A percentile compares a stretch with the other conserved stretches of the same genome.
phyloP scores from a whole-genome alignment of 2,329 filamentous ascomycete species.

The Fusarium secorum region DNA sequence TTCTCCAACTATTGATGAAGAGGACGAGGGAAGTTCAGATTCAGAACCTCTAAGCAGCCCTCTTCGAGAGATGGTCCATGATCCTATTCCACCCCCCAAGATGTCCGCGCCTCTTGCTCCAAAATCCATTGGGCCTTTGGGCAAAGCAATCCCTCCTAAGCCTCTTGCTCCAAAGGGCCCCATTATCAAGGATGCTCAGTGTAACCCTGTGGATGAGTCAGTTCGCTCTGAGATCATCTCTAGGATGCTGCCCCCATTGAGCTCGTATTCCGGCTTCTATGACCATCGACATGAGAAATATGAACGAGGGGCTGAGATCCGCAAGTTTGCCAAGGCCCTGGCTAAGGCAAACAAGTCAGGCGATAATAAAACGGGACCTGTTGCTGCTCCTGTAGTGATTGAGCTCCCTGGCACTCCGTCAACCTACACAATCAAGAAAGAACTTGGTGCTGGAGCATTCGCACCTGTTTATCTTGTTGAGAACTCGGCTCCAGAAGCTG shows the following conservation, averaged over 20 bases:
- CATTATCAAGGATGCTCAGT: slow-evolving; percentile 82
- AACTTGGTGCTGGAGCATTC: slow-evolving; percentile 92
- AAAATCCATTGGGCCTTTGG: slow-evolving; percentile 49
- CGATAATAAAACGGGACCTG: slow-evolving; percentile 70
- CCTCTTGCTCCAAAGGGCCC: slow-evolving; percentile 66
- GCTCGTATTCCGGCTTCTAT: slow-evolving; percentile 79
- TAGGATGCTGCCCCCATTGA: slow-evolving; percentile 75
- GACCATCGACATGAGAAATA: slow-evolving; percentile 72
- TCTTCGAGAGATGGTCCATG: slow-evolving; percentile 69
- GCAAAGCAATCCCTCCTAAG: slow-evolving; percentile 48
- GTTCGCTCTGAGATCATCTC: slow-evolving; percentile 78
- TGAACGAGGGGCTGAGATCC: slow-evolving; percentile 77
- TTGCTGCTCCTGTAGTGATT: slow-evolving; percentile 69
- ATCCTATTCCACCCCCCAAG: slow-evolving; percentile 56
- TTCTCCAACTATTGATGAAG: slow-evolving; percentile 41
- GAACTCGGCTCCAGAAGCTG: slow-evolving; percentile 63
- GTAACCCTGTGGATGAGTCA: slow-evolving; percentile 85
- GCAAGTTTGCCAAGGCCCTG: slow-evolving; percentile 77
- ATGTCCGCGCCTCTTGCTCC: slow-evolving; percentile 60
- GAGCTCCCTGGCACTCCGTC: slow-evolving; percentile 70
- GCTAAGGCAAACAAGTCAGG: slow-evolving; percentile 63
- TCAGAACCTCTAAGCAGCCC: slow-evolving; percentile 72
- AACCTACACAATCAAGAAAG: slow-evolving; percentile 80
- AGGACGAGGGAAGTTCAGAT: slow-evolving; percentile 46
- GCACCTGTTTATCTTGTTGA: slow-evolving; percentile 94